A percentile compares a stretch with the other conserved stretches of the same genome.
phyloP scores from a whole-genome alignment of 2,329 filamentous ascomycete genomes.

The Calonectria naviculata region DNA sequence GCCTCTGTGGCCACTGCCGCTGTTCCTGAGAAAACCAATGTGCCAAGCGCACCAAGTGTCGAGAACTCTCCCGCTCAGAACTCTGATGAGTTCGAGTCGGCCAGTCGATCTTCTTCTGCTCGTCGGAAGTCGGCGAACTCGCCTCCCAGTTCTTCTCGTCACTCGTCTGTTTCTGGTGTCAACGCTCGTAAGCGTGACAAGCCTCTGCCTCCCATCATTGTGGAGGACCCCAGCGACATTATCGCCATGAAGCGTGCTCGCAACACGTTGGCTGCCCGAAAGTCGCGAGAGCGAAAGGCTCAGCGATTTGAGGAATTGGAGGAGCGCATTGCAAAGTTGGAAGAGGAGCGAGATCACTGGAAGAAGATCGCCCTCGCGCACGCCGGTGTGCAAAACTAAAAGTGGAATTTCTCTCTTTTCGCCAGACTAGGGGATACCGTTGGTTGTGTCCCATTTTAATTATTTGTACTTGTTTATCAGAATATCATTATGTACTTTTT shows the following conservation, averaged over 20 bases:
- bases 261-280: slow-evolving; percentile 93
- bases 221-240: slow-evolving; percentile 78
- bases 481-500: slow-evolving; percentile 7
- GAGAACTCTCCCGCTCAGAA: slow-evolving; percentile 56
- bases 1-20: slow-evolving; percentile 30
- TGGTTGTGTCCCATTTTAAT: slow-evolving; percentile 9
- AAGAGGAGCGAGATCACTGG: slow-evolving; percentile 75
- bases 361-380: slow-evolving; percentile 65
- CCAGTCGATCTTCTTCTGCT: slow-evolving; percentile 51
- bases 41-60: slow-evolving; percentile 19
- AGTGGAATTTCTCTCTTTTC: slow-evolving; percentile 46
- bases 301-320: slow-evolving; percentile 81
- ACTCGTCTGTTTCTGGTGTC: slow-evolving; percentile 78
- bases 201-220: slow-evolving; percentile 81
- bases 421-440: slow-evolving; percentile 26
- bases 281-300: slow-evolving; percentile 89
- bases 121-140: slow-evolving; percentile 60
- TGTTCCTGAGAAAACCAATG: slow-evolving; percentile 39
- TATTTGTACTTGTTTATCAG: neutral
- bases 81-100: slow-evolving; percentile 62
- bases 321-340: slow-evolving; percentile 75
- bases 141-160: slow-evolving; percentile 61
- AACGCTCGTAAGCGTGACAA: slow-evolving; percentile 81
- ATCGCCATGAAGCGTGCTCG: slow-evolving; percentile 92
- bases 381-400: slow-evolving; percentile 47